phyloP scores from a whole-genome alignment of 2,329 filamentous ascomycete species.

The Colletotrichum sp. region DNA sequence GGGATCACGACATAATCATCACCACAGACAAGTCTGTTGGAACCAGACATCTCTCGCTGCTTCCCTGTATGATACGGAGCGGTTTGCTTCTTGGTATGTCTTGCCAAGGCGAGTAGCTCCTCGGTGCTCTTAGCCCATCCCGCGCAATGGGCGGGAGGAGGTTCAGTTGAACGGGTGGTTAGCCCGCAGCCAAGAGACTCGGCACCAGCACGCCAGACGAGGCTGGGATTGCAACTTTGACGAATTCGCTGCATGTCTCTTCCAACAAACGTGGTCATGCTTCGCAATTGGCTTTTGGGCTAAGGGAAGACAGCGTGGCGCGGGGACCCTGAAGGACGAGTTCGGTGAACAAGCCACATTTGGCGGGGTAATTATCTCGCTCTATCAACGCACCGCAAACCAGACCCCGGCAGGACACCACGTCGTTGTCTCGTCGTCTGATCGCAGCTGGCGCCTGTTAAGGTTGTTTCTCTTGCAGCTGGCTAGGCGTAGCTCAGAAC shows the following conservation, averaged over 20 bases:
- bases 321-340: neutral
- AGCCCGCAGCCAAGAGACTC: conserved; percentile 16
- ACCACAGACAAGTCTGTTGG: neutral
- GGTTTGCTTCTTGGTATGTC: neutral
- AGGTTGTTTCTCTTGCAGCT: neutral
- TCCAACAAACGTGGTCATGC: neutral
- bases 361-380: conserved; percentile 9
- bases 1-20: neutral
- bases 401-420: neutral
- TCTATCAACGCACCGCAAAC: neutral
- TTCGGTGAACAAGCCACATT: conserved; percentile 13
- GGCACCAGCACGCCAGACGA: conserved; percentile 20
- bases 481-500: neutral
- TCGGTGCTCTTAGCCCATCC: neutral
- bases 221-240: conserved; percentile 19
- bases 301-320: conserved; percentile 5
- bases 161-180: neutral
- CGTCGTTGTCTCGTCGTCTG: neutral
- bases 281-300: neutral
- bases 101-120: neutral
- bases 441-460: neutral
- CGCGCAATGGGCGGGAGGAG: neutral
- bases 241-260: neutral
- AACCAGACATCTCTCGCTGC: neutral
- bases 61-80: neutral